A percentile compares a stretch with the other conserved stretches of the same genome.
Conservation (phyloP, 257 asterid species). For the Eucommia ulmoides region DNA sequence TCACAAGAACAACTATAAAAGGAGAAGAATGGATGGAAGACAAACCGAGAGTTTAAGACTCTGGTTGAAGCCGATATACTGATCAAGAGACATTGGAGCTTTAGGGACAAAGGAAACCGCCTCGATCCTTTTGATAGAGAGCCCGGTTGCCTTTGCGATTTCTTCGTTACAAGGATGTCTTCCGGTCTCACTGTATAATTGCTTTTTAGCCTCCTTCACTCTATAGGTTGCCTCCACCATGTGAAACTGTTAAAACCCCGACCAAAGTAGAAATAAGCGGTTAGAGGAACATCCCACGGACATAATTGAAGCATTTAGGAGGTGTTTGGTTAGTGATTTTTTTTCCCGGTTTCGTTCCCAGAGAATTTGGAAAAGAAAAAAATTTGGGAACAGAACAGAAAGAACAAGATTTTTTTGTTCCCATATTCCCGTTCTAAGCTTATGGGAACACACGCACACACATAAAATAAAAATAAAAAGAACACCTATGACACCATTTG, state of each 20-base stretch:
- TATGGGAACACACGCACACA: no score
- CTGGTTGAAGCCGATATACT: constrained; percentile 61
- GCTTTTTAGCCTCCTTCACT: constrained; percentile 92
- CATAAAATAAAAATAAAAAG: no score
- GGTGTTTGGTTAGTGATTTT: no score
- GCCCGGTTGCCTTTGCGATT: constrained; percentile 78
- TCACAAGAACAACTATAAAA: no score
- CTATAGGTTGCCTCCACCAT: constrained; percentile 84
- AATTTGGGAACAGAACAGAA: no score
- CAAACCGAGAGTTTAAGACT: constrained; percentile 76
- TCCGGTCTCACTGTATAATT: constrained; percentile 52
- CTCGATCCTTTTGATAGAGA: constrained; percentile 75
- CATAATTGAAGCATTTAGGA: no score
- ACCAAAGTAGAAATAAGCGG: neutral
- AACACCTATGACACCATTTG: no score
- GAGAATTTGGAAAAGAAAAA: no score
- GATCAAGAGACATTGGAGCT: constrained; percentile 93
- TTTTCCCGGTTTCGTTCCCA: no score
- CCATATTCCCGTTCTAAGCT: no score
- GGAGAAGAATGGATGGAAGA: constrained; percentile 4
- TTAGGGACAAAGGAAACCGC: constrained; percentile 76
- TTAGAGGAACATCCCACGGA: no score
- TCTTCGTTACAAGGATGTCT: constrained; percentile 59
- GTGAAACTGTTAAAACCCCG: constrained; percentile 50
- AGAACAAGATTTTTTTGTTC: no score